Conservation (phyloP, 495 filamentous ascomycete genomes). For the Hyphodiscus hymeniophilus region DNA sequence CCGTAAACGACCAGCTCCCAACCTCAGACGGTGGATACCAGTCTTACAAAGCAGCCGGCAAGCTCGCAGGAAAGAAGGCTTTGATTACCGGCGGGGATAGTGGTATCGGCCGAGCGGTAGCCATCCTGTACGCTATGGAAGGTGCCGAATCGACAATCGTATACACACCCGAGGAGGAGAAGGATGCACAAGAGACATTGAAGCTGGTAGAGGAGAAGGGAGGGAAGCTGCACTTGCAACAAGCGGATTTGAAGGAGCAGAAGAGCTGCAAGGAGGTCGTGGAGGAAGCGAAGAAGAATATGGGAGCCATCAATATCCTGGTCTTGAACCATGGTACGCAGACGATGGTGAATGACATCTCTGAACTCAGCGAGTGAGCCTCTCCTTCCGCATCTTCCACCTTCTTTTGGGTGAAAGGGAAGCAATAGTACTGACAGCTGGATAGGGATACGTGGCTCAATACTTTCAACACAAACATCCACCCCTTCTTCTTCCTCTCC, state of each 20-base stretch:
- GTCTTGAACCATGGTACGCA: slow-evolving; percentile 78
- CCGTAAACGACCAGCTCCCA: slow-evolving; percentile 58
- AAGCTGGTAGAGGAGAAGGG: slow-evolving; percentile 57
- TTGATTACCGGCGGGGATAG: slow-evolving; percentile 80
- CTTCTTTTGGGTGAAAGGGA: background rate
- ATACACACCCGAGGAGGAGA: slow-evolving; percentile 69
- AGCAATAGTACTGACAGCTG: slow-evolving; percentile 22
- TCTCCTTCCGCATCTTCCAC: slow-evolving; percentile 4
- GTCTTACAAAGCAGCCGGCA: slow-evolving; percentile 70
- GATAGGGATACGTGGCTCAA: slow-evolving; percentile 51
- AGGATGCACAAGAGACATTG: slow-evolving; percentile 65
- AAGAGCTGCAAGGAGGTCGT: slow-evolving; percentile 65
- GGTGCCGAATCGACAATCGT: slow-evolving; percentile 68
- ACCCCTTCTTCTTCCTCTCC: slow-evolving; percentile 65
- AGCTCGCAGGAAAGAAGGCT: slow-evolving; percentile 65
- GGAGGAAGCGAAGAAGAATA: slow-evolving; percentile 50
- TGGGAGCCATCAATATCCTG: slow-evolving; percentile 67
- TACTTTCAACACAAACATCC: slow-evolving; percentile 71
- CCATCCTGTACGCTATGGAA: slow-evolving; percentile 77
- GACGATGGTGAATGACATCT: slow-evolving; percentile 65
- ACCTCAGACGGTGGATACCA: slow-evolving; percentile 62
- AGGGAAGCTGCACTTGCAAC: slow-evolving; percentile 48
- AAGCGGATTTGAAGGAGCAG: slow-evolving; percentile 52
- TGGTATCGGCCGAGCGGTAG: slow-evolving; percentile 72
- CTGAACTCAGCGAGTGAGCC: slow-evolving; percentile 57